These are phyloP conservation scores for Gracilaria caudata DNA, from an alignment of 23 red algal genomes.

Conservation along the genomic window DNA sequence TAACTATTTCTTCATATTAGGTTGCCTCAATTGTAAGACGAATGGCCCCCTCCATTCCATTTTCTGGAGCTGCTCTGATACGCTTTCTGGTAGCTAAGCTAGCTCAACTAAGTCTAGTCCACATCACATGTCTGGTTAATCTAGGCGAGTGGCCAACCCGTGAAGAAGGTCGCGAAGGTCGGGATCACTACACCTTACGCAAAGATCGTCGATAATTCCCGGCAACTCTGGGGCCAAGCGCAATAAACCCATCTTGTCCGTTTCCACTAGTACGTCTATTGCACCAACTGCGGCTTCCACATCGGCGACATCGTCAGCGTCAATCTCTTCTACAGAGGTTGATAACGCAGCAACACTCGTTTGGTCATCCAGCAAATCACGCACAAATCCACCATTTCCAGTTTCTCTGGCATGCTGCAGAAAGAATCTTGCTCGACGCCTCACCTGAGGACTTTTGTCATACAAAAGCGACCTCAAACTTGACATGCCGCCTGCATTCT, in stretches of 20 bases:
- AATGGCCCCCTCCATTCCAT: not conserved
- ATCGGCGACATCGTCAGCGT: slow-evolving; percentile 60
- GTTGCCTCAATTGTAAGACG: not conserved
- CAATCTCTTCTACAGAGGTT: slow-evolving; percentile 30
- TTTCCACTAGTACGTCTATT: slow-evolving; percentile 51
- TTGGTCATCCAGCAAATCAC: slow-evolving; percentile 25
- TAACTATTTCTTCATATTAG: not conserved
- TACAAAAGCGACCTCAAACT: slow-evolving; percentile 22
- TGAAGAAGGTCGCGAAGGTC: slow-evolving; percentile 29
- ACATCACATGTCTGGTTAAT: not conserved
- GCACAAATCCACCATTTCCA: slow-evolving; percentile 45
- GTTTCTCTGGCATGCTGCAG: slow-evolving; percentile 57
- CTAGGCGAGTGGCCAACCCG: slow-evolving; percentile 2
- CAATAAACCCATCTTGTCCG: slow-evolving; percentile 42
- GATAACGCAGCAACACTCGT: slow-evolving; percentile 15
- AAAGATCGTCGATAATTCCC: slow-evolving; percentile 44
- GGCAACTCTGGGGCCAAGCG: slow-evolving; percentile 51
- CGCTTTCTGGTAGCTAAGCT: not conserved
- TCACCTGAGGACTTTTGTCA: slow-evolving; percentile 24
- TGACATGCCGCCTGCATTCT: slow-evolving; percentile 25
- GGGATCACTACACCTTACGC: slow-evolving; percentile 25
- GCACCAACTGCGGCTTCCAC: slow-evolving; percentile 59
- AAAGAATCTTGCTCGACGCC: slow-evolving; percentile 67
- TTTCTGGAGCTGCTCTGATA: not conserved
- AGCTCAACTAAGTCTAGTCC: not conserved